Conservation (phyloP, 768 basidiomycete species). For the Hirschioporus abietinus region DNA sequence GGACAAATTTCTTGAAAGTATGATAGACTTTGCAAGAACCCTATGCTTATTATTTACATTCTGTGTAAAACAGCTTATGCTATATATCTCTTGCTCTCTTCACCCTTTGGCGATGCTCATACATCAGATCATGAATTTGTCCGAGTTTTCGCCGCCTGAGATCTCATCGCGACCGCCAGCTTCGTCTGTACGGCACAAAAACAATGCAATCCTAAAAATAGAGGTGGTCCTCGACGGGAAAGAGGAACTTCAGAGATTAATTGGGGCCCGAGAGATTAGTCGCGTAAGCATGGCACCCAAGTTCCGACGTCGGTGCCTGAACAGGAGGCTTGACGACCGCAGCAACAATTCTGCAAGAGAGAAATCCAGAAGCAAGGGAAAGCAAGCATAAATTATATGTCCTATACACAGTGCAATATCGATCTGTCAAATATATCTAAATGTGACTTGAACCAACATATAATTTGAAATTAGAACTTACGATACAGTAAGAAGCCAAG, state of each 20-base stretch:
- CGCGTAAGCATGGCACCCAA: background rate
- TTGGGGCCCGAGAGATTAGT: background rate
- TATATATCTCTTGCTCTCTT: background rate
- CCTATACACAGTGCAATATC: background rate
- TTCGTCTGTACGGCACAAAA: too few relatives aligned
- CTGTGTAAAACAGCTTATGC: background rate
- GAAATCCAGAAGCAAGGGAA: background rate
- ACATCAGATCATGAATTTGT: too few relatives aligned
- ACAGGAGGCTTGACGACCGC: background rate
- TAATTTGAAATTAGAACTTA: background rate
- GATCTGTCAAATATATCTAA: background rate
- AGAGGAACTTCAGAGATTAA: too few relatives aligned
- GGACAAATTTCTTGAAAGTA: slow-evolving; percentile 3
- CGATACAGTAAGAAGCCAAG: background rate
- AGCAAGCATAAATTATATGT: background rate
- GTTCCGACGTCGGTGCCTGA: background rate
- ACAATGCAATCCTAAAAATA: too few relatives aligned
- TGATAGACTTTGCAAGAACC: background rate
- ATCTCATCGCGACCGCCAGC: too few relatives aligned
- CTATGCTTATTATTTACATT: background rate
- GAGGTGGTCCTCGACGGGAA: too few relatives aligned
- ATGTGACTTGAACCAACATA: background rate
- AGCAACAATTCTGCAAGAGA: background rate
- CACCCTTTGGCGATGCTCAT: background rate
- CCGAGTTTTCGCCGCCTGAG: too few relatives aligned